Evolutionary conservation across 345 rosid genomes (phyloP), one percentile per base, ranked within the genome.

Genomic region (Linum lewisii): DNA sequence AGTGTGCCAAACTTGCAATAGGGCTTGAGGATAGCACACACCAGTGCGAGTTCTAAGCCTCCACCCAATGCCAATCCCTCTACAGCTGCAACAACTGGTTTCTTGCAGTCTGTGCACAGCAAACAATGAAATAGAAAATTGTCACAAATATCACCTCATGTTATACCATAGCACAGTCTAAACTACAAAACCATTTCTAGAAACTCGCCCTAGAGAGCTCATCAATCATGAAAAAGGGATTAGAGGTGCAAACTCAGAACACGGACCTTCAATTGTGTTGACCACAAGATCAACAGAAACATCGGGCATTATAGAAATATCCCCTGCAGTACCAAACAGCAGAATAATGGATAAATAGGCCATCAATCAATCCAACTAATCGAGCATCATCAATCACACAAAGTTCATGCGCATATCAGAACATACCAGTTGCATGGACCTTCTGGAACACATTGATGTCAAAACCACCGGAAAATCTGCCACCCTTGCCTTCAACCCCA

Each of bases 51-150:
- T 69, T 92, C 98, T 60, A 92, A 77, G 72, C 98, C 98, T 77
- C 98, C 98, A 68, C 98, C 98, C 64, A 92, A 90, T 54, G 98
- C 98, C 69, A 92, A 69, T 69, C 98, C 96, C 81, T 86, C 89
- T 32, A 92, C 85, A 53, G 98, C 98, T 61, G 98, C 96, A 75
- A 92, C 96, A 70, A 88, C 54, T 36, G 98, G 98, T 82, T 88
- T 92, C 81, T 78, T 83, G 68, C 86, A 83, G 76, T 84, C 97
- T 92, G 58, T 23, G 5, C 36, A 56, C 51, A 51, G 49, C 22
- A 56, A 70, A 59, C 2, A 67, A 71, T 45, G 60, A n/a, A 58
- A 73, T 61, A 55, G 34, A 29, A 29, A 29, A 29, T 29, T 29
- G 34, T 29, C 34, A 29, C 34, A 1, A 29, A 5, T 29, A 29